Evolutionary conservation across 2,329 filamentous ascomycete genomes (phyloP).

Genomic region (Neocucurbitaria cava): DNA sequence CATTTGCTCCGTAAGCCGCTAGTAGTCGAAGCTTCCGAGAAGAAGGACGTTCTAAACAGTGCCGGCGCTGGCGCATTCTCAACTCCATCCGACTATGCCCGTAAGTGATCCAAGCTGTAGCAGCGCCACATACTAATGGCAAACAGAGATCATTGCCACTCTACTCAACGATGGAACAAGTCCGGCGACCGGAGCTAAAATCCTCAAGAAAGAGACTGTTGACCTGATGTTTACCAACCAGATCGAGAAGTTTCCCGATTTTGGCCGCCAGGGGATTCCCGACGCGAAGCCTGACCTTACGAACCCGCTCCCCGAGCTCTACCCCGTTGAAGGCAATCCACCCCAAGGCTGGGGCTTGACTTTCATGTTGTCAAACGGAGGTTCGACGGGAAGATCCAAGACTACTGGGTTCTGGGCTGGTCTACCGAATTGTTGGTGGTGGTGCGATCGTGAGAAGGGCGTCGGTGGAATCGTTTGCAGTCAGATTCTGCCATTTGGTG

Average conservation of each 20-base stretch:
- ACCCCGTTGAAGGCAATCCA: conserved; percentile 50
- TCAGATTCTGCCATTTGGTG: conserved; percentile 41
- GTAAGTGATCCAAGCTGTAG: conserved; percentile 48
- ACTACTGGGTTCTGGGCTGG: conserved; percentile 65
- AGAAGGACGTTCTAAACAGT: conserved; percentile 60
- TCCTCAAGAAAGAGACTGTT: conserved; percentile 65
- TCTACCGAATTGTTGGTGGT: conserved; percentile 68
- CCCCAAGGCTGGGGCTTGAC: conserved; percentile 70
- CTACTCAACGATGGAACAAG: conserved; percentile 70
- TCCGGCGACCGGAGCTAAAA: conserved; percentile 60
- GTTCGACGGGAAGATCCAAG: conserved; percentile 29
- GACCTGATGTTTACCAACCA: conserved; percentile 71
- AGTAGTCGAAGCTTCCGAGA: conserved; percentile 50
- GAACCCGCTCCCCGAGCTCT: conserved; percentile 60
- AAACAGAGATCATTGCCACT: conserved; percentile 63
- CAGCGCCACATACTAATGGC: conserved; percentile 9
- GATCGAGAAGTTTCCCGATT: conserved; percentile 61
- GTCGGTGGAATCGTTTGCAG: conserved; percentile 53
- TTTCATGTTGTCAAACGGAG: conserved; percentile 58
- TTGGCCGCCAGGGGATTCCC: conserved; percentile 54
- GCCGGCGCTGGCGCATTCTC: conserved; percentile 69
- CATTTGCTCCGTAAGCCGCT: conserved; percentile 61
- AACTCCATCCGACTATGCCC: conserved; percentile 64
- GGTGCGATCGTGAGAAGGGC: conserved; percentile 65
- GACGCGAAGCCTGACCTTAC: conserved; percentile 60